phyloP scores from a whole-genome alignment of 139 green algal species.

The Chlorella sp. region DNA sequence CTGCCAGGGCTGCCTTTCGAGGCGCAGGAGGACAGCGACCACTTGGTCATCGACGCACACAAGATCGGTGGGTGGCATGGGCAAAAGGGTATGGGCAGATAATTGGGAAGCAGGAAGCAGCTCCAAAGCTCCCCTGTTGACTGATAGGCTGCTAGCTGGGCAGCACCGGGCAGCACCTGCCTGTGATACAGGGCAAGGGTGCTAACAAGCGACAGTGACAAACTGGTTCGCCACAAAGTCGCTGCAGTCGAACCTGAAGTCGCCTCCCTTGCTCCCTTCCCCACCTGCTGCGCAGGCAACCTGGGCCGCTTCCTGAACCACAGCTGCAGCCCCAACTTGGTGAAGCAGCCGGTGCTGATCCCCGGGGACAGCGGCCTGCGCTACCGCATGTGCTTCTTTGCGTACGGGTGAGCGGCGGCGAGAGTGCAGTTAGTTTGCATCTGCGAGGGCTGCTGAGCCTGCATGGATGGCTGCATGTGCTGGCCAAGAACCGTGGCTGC shows the following conservation, averaged over 20 bases:
- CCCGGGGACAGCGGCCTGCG: conserved; percentile 44
- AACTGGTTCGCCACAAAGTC: no score
- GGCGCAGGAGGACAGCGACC: conserved; percentile 10
- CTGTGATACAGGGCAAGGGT: no score
- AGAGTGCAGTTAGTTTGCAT: no score
- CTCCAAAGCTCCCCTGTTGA: no score
- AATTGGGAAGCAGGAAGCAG: no score
- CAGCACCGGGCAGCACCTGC: no score
- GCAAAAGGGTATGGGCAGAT: no score
- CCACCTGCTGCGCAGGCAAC: conserved; percentile 64
- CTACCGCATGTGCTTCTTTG: conserved; percentile 61
- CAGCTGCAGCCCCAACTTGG: conserved; percentile 66
- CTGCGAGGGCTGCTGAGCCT: background rate
- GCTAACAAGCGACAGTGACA: no score
- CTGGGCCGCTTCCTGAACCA: conserved; percentile 83
- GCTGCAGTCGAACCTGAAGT: no score
- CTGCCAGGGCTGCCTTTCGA: background rate
- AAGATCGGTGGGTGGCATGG: background rate
- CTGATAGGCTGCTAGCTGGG: no score
- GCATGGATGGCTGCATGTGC: background rate
- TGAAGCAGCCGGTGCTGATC: conserved; percentile 59
- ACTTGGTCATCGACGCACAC: conserved; percentile 51
- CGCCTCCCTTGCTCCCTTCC: background rate
- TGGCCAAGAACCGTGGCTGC: no score
- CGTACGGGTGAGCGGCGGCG: background rate